Evolutionary conservation across 441 rosid genomes (phyloP).

Genomic region (Aleurites moluccanus): DNA sequence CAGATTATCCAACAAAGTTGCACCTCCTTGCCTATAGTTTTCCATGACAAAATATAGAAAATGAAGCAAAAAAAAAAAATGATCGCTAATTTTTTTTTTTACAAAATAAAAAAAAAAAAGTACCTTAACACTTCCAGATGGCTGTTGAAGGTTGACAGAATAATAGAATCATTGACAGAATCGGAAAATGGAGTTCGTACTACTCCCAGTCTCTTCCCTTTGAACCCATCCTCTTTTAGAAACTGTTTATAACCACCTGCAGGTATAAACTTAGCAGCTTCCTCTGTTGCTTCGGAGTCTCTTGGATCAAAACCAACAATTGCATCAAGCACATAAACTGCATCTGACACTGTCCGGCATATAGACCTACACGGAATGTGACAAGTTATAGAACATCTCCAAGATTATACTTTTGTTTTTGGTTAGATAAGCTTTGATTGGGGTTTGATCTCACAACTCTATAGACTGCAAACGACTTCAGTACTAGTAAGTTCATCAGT

Average conservation of each 20-base stretch:
- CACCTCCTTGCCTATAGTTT: conserved; percentile 30
- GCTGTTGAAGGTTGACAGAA: conserved; percentile 20
- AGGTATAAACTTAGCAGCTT: conserved; percentile 36
- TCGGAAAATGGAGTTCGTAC: conserved; percentile 31
- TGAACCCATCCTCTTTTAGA: conserved; percentile 31
- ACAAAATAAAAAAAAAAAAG: background rate
- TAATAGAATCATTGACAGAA: conserved; percentile 20
- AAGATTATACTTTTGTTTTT: too few relatives aligned
- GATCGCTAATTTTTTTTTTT: too few relatives aligned
- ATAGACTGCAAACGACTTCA: too few relatives aligned
- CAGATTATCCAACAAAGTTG: conserved; percentile 34
- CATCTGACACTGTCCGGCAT: conserved; percentile 41
- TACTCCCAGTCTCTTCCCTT: conserved; percentile 38
- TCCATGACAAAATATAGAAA: background rate
- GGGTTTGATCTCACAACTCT: too few relatives aligned
- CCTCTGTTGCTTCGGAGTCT: conserved; percentile 34
- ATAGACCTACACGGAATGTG: conserved; percentile 29
- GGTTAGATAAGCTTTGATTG: too few relatives aligned
- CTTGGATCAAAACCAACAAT: conserved; percentile 39
- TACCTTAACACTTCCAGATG: conserved; percentile 29
- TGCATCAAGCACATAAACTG: conserved; percentile 34
- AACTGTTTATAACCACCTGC: conserved; percentile 41
- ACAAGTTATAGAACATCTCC: too few relatives aligned
- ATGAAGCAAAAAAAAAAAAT: too few relatives aligned
- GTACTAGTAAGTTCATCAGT: too few relatives aligned